Conservation (phyloP, 2,329 filamentous ascomycete species). For the Cytospora leucostoma region DNA sequence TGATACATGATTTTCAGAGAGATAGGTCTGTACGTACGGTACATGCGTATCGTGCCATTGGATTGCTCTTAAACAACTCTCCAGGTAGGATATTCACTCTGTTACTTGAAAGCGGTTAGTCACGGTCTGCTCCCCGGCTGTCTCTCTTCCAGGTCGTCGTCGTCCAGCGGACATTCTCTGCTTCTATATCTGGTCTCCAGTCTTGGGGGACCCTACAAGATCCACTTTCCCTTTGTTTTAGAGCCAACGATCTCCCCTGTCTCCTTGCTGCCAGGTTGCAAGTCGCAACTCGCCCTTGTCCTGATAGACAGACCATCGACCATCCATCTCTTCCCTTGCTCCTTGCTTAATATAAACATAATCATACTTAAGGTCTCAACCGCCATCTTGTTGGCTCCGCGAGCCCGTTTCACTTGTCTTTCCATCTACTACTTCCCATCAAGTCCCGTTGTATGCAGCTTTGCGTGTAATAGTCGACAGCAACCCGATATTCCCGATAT, state of each 20-base stretch:
- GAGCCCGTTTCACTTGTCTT: neutral
- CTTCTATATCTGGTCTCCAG: constrained; percentile 6
- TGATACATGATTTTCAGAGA: neutral
- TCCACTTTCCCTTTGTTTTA: constrained; percentile 23
- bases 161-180: neutral
- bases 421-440: constrained; percentile 16
- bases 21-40: neutral
- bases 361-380: constrained; percentile 26
- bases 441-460: constrained; percentile 17
- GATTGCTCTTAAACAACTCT: neutral
- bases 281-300: constrained; percentile 26
- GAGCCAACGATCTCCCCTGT: constrained; percentile 21
- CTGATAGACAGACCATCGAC: constrained; percentile 14
- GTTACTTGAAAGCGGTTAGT: neutral
- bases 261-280: constrained; percentile 21
- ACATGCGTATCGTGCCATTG: too few species aligned
- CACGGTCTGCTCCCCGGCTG: neutral
- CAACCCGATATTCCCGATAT: constrained; percentile 25
- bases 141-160: neutral
- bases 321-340: constrained; percentile 21
- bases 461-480: constrained; percentile 22
- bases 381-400: neutral
- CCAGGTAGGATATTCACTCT: neutral
- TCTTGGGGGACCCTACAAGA: constrained; percentile 2
- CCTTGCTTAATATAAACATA: constrained; percentile 21